Evolutionary conservation across 495 filamentous ascomycete species (phyloP).

Genomic region (Ascobolus immersus): DNA sequence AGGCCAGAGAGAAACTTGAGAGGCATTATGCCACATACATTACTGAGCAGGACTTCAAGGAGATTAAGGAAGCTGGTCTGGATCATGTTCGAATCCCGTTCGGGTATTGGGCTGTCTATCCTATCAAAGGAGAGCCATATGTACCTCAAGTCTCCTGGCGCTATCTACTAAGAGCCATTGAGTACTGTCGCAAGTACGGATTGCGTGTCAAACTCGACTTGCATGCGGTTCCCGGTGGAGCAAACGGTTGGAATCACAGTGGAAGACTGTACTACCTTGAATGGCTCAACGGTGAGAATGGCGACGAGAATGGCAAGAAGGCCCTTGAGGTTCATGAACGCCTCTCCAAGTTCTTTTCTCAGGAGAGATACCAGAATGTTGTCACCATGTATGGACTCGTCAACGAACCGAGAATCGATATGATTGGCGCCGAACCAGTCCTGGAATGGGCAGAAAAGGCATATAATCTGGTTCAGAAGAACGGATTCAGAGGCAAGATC

Average conservation of each 20-base stretch:
- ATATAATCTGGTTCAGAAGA: conserved; percentile 36
- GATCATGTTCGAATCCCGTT: conserved; percentile 91
- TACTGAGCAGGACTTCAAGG: conserved; percentile 52
- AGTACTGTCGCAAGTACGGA: conserved; percentile 81
- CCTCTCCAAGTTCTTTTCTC: conserved; percentile 60
- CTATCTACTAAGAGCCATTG: conserved; percentile 77
- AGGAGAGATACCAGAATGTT: conserved; percentile 62
- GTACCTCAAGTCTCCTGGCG: conserved; percentile 72
- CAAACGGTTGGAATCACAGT: conserved; percentile 81
- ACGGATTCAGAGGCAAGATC: conserved; percentile 39
- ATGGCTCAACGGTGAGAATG: conserved; percentile 56
- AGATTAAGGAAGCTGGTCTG: conserved; percentile 68
- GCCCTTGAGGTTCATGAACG: conserved; percentile 63
- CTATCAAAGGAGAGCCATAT: conserved; percentile 70
- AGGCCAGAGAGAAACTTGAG: conserved; percentile 41
- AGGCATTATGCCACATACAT: conserved; percentile 79
- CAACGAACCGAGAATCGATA: conserved; percentile 67
- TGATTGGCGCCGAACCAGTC: conserved; percentile 30
- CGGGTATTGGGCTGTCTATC: conserved; percentile 81
- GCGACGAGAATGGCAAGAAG: conserved; percentile 38
- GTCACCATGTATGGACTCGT: conserved; percentile 63
- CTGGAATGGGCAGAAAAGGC: conserved; percentile 44
- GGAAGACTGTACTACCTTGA: conserved; percentile 43
- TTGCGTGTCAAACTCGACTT: conserved; percentile 84
- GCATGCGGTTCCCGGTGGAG: conserved; percentile 60